These are phyloP conservation scores for Fusarium verticillioides DNA, from an alignment of 2,329 filamentous ascomycete genomes.

Conservation along the genomic window DNA sequence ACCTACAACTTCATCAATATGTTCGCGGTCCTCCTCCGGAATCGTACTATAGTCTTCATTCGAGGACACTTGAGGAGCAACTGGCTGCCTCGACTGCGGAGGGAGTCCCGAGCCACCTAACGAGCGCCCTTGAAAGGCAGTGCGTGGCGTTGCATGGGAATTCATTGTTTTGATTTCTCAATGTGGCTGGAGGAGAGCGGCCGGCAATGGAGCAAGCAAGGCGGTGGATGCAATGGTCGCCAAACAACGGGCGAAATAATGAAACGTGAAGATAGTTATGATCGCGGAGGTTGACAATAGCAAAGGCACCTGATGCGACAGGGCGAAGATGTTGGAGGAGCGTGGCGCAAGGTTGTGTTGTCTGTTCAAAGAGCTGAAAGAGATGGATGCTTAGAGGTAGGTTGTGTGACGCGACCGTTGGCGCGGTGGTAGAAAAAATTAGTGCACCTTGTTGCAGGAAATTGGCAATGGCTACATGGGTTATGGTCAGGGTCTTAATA, in stretches of 20 bases:
- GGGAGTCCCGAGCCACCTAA: conserved; percentile 48
- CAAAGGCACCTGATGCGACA: conserved; percentile 7
- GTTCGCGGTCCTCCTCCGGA: conserved; percentile 89
- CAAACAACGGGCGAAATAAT: not conserved
- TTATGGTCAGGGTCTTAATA: not conserved
- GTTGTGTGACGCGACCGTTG: conserved; percentile 40
- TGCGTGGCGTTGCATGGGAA: conserved; percentile 52
- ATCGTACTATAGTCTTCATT: conserved; percentile 60
- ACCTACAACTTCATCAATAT: conserved; percentile 92
- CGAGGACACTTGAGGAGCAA: conserved; percentile 49
- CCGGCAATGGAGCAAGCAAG: conserved; percentile 25
- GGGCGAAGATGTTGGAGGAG: conserved; percentile 20
- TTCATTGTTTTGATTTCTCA: conserved; percentile 47
- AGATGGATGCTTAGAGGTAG: conserved; percentile 11
- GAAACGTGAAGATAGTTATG: conserved; percentile 20
- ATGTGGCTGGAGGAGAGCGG: conserved; percentile 26
- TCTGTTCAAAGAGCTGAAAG: conserved; percentile 25
- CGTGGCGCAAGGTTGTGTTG: conserved; percentile 36
- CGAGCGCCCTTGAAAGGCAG: conserved; percentile 50
- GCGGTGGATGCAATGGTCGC: not conserved
- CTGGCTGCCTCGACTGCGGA: conserved; percentile 48
- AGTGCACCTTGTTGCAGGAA: conserved; percentile 4
- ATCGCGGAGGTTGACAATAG: conserved; percentile 23
- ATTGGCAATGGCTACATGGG: not conserved
- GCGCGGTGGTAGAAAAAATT: conserved; percentile 16